Evolutionary conservation across 78 protist species (phyloP).

Genomic region (Monocercomonoides exilis): DNA sequence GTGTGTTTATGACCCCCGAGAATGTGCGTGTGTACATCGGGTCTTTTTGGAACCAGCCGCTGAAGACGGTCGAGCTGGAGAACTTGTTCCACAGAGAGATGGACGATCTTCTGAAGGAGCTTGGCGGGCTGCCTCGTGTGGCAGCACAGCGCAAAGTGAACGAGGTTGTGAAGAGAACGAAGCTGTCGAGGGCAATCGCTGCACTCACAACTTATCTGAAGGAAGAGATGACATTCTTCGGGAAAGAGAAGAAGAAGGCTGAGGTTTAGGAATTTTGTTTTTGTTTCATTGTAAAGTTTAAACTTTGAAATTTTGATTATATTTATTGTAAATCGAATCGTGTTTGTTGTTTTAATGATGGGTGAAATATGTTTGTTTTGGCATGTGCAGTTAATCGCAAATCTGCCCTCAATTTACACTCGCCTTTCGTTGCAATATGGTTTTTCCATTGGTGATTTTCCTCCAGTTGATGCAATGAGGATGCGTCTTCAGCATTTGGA

Average conservation of each 20-base stretch:
- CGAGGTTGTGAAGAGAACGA: background rate
- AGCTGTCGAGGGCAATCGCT: conserved; percentile 46
- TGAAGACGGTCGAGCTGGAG: conserved; percentile 12
- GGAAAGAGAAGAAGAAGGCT: background rate
- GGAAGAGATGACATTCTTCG: background rate
- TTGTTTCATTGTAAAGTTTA: conserved; percentile 10
- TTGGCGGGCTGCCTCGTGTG: background rate
- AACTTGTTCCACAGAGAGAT: conserved; percentile 42
- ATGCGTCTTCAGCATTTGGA: conserved; percentile 26
- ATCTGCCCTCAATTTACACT: conserved; percentile 43
- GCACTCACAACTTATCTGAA: conserved; percentile 28
- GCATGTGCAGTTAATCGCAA: conserved; percentile 59
- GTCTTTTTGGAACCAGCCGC: conserved; percentile 60
- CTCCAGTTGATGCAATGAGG: conserved; percentile 43
- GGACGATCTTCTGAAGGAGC: background rate
- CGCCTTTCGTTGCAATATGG: background rate
- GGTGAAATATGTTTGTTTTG: conserved; percentile 23
- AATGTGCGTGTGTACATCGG: conserved; percentile 75
- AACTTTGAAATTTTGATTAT: conserved; percentile 53
- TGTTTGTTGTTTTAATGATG: conserved; percentile 51
- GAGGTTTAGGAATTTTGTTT: background rate
- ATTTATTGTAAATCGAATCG: conserved; percentile 44
- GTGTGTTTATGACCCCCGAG: conserved; percentile 59
- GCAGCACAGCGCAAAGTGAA: background rate
- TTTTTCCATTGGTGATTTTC: conserved; percentile 55